A percentile compares a stretch with the other conserved stretches of the same genome.
Evolutionary conservation across 1,284 basidiomycete genomes (phyloP).

Genomic region (Phylloporus sp.): DNA sequence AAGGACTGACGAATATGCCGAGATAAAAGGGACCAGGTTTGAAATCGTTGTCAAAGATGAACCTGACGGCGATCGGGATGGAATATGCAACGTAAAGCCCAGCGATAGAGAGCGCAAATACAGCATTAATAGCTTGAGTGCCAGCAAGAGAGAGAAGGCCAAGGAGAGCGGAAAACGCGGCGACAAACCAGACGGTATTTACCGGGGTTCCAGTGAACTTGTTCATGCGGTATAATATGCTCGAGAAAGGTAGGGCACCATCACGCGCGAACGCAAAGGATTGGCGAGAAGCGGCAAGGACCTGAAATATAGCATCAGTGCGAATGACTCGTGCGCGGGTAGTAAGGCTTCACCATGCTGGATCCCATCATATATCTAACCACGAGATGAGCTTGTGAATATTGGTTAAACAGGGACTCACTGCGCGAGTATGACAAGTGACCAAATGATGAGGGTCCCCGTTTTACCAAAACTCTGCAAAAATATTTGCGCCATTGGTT

Average conservation of each 20-base stretch:
- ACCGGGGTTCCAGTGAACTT: slow-evolving; percentile 64
- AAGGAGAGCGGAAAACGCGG: slow-evolving; percentile 24
- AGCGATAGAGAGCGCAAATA: slow-evolving; percentile 63
- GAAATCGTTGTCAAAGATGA: slow-evolving; percentile 55
- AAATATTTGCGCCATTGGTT: neutral
- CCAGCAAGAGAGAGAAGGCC: neutral
- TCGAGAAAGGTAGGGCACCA: slow-evolving; percentile 47
- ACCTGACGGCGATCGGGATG: slow-evolving; percentile 58
- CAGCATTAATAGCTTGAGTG: slow-evolving; percentile 59
- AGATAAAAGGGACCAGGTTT: slow-evolving; percentile 33
- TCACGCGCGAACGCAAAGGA: neutral
- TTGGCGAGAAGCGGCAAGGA: neutral
- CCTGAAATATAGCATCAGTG: neutral
- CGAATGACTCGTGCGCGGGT: neutral
- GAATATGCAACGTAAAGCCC: slow-evolving; percentile 65
- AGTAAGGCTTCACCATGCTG: slow-evolving; percentile 32
- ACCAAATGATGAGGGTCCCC: neutral
- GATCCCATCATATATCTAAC: neutral
- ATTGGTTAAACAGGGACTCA: neutral
- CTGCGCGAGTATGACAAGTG: neutral
- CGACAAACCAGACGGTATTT: slow-evolving; percentile 67
- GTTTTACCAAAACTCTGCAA: neutral
- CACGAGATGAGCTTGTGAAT: neutral
- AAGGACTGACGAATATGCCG: slow-evolving; percentile 58
- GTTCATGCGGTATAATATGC: slow-evolving; percentile 70